Percentiles rank a stretch among this genome's conserved stretches.
These are phyloP conservation scores for Ephemerocybe angulata DNA, from an alignment of 768 basidiomycete genomes.

Conservation along the genomic window DNA sequence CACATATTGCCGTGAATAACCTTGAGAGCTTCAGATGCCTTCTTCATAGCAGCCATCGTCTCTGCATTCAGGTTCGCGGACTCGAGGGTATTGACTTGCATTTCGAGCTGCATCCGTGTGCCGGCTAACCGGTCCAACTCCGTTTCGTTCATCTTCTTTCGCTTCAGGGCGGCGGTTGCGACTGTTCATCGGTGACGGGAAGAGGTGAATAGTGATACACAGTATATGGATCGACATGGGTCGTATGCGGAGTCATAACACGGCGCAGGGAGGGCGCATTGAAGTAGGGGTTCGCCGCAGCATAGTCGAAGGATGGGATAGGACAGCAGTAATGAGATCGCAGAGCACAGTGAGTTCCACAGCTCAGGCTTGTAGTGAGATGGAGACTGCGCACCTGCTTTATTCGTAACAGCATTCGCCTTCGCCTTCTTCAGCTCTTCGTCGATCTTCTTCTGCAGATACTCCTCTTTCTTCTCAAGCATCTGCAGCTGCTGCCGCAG, in stretches of 20 bases:
- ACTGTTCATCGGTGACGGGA: conserved; percentile 39
- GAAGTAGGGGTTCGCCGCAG: background rate
- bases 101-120: conserved; percentile 87
- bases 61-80: conserved; percentile 97
- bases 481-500: conserved; percentile 92
- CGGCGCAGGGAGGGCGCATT: background rate
- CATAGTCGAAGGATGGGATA: background rate
- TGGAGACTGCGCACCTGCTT: conserved; percentile 63
- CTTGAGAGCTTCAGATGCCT: conserved; percentile 84
- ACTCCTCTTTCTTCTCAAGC: conserved; percentile 99
- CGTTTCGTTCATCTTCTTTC: conserved; percentile 87
- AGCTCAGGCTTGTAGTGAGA: background rate
- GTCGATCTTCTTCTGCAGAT: conserved; percentile 93
- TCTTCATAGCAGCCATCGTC: conserved; percentile 97
- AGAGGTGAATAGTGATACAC: background rate
- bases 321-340: background rate
- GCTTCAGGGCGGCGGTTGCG: conserved; percentile 84
- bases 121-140: conserved; percentile 86
- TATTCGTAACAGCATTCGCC: conserved; percentile 91
- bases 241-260: background rate
- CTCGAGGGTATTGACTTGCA: conserved; percentile 95
- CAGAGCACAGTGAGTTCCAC: background rate
- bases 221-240: background rate
- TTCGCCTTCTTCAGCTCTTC: conserved; percentile 90
- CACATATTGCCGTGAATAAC: conserved; percentile 88